Evolutionary conservation across 768 basidiomycete species (phyloP).

Genomic region (Strobilomyces confusus): DNA sequence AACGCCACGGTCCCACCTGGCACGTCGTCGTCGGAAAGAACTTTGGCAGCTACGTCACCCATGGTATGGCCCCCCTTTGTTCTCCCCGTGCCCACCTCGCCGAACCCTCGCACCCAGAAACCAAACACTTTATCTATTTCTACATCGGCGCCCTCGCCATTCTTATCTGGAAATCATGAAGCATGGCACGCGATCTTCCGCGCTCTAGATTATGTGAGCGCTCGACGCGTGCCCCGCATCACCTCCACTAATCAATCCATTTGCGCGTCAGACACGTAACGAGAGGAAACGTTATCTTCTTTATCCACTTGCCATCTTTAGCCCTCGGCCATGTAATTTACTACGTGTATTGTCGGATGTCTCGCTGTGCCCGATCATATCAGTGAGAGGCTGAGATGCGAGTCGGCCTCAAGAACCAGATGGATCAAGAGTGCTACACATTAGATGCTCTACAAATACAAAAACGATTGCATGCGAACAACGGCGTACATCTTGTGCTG

Average conservation of each 20-base stretch:
- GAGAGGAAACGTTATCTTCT: slow-evolving; percentile 16
- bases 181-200: slow-evolving; percentile 5
- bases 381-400: too few species aligned
- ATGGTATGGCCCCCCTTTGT: slow-evolving; percentile 43
- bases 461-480: slow-evolving; percentile 20
- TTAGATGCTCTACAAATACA: slow-evolving; percentile 16
- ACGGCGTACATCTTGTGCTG: slow-evolving; percentile 11
- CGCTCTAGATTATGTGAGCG: slow-evolving; percentile 26
- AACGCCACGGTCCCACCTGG: slow-evolving; percentile 91
- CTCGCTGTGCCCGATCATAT: too few species aligned
- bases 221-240: not conserved
- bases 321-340: slow-evolving; percentile 26
- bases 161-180: slow-evolving; percentile 91
- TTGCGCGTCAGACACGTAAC: slow-evolving; percentile 11
- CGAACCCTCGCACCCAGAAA: slow-evolving; percentile 53
- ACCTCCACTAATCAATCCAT: not conserved
- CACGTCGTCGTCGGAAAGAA: slow-evolving; percentile 99
- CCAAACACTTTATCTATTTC: slow-evolving; percentile 98
- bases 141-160: slow-evolving; percentile 91
- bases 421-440: slow-evolving; percentile 3
- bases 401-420: not conserved
- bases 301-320: slow-evolving; percentile 14
- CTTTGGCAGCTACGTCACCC: slow-evolving; percentile 97
- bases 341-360: slow-evolving; percentile 20
- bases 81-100: slow-evolving; percentile 3